Base-by-base conservation (phyloP, 805 yeast genomes). In the Nakazawaea holstii region DNA sequence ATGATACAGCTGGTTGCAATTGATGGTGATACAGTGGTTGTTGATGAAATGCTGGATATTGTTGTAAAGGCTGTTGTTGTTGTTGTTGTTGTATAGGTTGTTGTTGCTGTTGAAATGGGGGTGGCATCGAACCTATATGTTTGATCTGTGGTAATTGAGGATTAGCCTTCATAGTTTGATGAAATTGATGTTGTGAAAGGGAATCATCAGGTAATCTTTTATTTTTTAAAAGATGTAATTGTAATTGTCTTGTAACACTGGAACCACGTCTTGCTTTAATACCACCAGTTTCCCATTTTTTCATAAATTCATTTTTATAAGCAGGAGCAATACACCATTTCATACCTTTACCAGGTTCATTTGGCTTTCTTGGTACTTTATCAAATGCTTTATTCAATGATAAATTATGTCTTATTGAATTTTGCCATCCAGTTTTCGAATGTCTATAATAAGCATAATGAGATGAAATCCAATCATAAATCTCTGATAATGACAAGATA, bases 291-390 rank as follows among this genome's bases (percentile, higher is more conserved):
- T 79, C 79, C 68, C 91, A 82, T 68, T 90, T 87, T 55, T 76
- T 78, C 61, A 91, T 66, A 58, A 91, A 91, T 54, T 94, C 99
- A 39, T 82, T 82, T 58, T 85, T 83, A 63, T 86, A 92, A 41
- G 82, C 70, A 36, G 88, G 94, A 53, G 90, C 81, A 50, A 94
- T 91, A 68, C 90, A 95, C 99, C 99, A 94, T 67, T 94, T 94
- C 95, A 94, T 92, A 53, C 99, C 98, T 65, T 94, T 94, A 14
- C 99, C 99, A 0, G 98, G 97, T 68, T 94, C 98, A 64, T 89
- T 85, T 29, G 96, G 91, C 61, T 87, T 79, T 59, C 99, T 77
- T 36, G 98, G 97, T 20, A 92, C 97, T 67, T 94, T 94, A 59
- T 92, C 98, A 68, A 94, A 94, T 13, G 99, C 98, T 70, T 92